phyloP scores from a whole-genome alignment of 2,329 filamentous ascomycete genomes.

The Cryphonectria nitschkei region DNA sequence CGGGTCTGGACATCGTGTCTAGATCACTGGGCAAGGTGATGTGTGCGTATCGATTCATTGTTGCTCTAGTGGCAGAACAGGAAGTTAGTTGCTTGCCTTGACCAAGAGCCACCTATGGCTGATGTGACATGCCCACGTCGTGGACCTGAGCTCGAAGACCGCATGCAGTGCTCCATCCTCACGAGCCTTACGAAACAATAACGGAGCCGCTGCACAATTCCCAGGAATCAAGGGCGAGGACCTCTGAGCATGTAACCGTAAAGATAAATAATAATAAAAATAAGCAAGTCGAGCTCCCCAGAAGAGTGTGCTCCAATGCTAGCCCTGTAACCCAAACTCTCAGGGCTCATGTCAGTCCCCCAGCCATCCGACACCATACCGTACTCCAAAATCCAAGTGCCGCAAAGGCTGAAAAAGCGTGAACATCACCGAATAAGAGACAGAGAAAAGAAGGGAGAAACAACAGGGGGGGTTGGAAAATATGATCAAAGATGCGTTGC shows the following conservation, averaged over 20 bases:
- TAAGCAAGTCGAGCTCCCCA: too few relatives aligned
- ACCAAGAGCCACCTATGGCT: background rate
- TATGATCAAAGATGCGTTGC: background rate
- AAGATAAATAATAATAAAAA: background rate
- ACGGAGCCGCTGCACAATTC: background rate
- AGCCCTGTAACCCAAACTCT: background rate
- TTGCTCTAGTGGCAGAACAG: too few relatives aligned
- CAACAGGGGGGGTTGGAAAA: background rate
- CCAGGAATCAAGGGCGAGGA: background rate
- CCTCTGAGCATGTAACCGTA: background rate
- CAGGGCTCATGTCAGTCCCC: background rate
- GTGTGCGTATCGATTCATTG: background rate
- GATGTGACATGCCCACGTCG: background rate
- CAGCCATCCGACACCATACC: background rate
- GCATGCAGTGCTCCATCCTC: background rate
- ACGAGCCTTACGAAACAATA: background rate
- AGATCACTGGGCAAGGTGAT: background rate
- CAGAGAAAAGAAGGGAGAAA: background rate
- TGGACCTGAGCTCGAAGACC: background rate
- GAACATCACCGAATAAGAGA: background rate
- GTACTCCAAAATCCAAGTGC: background rate
- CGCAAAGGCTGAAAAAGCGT: background rate
- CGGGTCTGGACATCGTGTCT: background rate
- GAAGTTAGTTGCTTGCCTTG: too few relatives aligned
- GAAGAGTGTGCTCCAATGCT: background rate